A percentile compares a stretch with the other conserved stretches of the same genome.
These are phyloP conservation scores for Serendipita sp. DNA, from an alignment of 768 basidiomycete species.

Conservation along the genomic window DNA sequence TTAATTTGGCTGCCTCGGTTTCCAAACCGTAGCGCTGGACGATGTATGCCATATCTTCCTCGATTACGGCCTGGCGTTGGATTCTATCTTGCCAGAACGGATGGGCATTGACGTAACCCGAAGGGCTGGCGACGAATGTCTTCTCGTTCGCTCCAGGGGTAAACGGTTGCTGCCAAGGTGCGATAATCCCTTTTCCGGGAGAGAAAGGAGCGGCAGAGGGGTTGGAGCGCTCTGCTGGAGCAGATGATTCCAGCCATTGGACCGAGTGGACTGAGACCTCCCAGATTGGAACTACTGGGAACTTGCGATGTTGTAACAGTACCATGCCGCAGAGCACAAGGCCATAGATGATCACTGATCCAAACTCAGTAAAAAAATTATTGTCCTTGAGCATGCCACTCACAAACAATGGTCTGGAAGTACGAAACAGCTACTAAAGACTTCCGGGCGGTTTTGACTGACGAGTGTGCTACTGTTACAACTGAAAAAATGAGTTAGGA, in stretches of 20 bases:
- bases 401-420: background rate
- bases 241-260: background rate
- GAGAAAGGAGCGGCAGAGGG: background rate
- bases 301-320: background rate
- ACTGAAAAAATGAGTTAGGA: background rate
- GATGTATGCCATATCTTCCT: background rate
- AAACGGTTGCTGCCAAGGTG: background rate
- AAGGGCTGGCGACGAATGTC: background rate
- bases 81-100: background rate
- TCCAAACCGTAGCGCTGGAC: conserved; percentile 2
- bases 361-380: background rate
- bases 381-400: background rate
- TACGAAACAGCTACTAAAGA: background rate
- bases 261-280: background rate
- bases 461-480: background rate
- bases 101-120: background rate
- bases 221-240: background rate
- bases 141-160: background rate
- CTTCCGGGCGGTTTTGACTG: background rate
- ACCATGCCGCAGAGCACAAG: background rate
- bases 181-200: background rate
- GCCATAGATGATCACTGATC: background rate
- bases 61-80: background rate
- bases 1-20: background rate
- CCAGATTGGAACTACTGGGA: background rate